These are phyloP conservation scores for Leccinum pachyderme DNA, from an alignment of 1,284 basidiomycete species.

Conservation along the genomic window DNA sequence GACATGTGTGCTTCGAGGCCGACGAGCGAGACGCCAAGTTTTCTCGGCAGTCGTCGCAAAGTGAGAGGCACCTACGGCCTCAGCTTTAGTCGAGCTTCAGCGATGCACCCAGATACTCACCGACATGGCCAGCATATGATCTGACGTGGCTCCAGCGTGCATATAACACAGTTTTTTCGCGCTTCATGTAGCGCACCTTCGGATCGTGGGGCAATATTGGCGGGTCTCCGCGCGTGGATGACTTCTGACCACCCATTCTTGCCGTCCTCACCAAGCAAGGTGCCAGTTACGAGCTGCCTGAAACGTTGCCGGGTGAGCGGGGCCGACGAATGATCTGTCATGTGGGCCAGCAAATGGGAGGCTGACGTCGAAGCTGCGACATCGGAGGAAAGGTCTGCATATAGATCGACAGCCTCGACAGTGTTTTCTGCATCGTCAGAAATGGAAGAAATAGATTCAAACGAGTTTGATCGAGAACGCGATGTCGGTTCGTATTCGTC, in stretches of 20 bases:
- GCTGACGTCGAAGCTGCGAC: constrained; percentile 34
- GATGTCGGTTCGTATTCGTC: constrained; percentile 39
- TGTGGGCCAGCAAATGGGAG: constrained; percentile 50
- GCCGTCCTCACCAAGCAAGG: constrained; percentile 5
- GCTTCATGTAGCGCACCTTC: constrained; percentile 32
- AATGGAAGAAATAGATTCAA: constrained; percentile 25
- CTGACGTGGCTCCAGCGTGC: constrained; percentile 64
- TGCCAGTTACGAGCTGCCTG: constrained; percentile 31
- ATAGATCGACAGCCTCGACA: constrained; percentile 40
- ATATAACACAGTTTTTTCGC: constrained; percentile 63
- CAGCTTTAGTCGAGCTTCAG: constrained; percentile 9
- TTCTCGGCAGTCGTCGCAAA: constrained; percentile 72
- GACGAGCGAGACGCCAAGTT: constrained; percentile 62
- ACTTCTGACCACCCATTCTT: constrained; percentile 30
- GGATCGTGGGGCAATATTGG: constrained; percentile 7
- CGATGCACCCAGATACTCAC: constrained; percentile 30
- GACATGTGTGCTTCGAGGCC: constrained; percentile 67
- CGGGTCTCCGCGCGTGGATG: constrained; percentile 22
- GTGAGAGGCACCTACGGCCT: constrained; percentile 56
- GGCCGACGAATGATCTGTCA: constrained; percentile 39
- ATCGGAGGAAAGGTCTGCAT: constrained; percentile 42
- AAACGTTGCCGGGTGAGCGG: constrained; percentile 51
- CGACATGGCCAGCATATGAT: constrained; percentile 81
- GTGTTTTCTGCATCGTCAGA: constrained; percentile 31
- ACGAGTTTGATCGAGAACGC: constrained; percentile 24